Evolutionary conservation across 106 monocot genomes (phyloP), one percentile per base, ranked within the genome.

Genomic region (Dendrobium officinale): DNA sequence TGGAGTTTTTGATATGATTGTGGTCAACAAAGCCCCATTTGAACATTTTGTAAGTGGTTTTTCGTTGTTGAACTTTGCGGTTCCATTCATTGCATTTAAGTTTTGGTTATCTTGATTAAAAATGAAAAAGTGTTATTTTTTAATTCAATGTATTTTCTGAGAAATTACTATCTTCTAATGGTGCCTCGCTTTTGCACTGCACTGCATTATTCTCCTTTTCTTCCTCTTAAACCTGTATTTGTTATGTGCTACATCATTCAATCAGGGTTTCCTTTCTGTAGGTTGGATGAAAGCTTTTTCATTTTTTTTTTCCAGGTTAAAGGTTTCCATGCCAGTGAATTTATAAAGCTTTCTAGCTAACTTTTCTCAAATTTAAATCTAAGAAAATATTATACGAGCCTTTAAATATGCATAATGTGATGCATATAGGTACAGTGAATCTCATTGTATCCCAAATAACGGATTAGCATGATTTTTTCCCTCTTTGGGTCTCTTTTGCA

Each of bases 31-130:
- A 81, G 44, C 82, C 78, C 68, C 54, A 79, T 95, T 98, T 85
- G 79, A 90, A 58, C 83, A 77, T 82, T 82, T 84, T 86, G 96
- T 93, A 76, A 96, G 90, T 89, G 80, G 77, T 74, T 43, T 44
- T 33, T 70, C 3, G 70, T 44, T 74, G 42, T n/a, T 74, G 43
- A 18, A 44, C 9, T 18, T 72, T 40, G 37, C 41, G 72, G 33
- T 15, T 43, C 9, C 13, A 13, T 74, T 9, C 13, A 4, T 11
- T 31, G 64, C 64, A 66, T 66, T 66, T 18, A 24, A 20, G 9
- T 15, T 66, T n/a, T 66, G 16, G 6, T n/a, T 66, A 66, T 15
- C 64, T 37, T 66, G n/a, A 66, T 66, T 66, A 20, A 66, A 54
- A 54, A 54, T 54, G 54, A 54, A 54, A 54, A 54, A 54, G 54